Base-by-base conservation (phyloP, 2,329 filamentous ascomycete genomes). In the Alternaria longipes region DNA sequence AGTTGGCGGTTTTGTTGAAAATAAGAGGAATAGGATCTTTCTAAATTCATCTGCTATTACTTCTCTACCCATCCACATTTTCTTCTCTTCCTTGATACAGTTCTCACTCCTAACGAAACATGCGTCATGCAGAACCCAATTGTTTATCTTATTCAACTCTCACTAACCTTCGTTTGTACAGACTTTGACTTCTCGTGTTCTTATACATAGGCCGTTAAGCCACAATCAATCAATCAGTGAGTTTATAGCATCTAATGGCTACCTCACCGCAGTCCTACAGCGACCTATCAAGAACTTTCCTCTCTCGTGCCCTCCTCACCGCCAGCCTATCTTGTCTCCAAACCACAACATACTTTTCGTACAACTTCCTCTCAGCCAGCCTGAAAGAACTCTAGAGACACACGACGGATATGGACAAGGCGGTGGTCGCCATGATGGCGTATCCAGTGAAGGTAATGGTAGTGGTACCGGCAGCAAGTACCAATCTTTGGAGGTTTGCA, bases 361-460 rank as follows among this genome's bases (percentile, higher is more conserved):
- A 3, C 30, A 34, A 20, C 38, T 11, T 16, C 22, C 20, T 44
- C 53, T 38, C 52, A 53, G 4, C 46, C 41, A 44, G 20, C 18
- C 20, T 14, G 34, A 24, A 12, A 50, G 36, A 1, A 60, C 62
- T 50, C 46, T 55, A 54, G 59, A 59, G 4, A 30, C 26, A 12
- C 45, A 60, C 24, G 56, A 62, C 40, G 49, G 56, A 3, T 60
- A 62, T 32, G 36, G 47, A 41, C 54, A 62, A 14, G 59, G 54
- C 1, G 54, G 62, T 20, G 59, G 49, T 18, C 64, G 56, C 24
- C 64, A 62, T 18, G 66, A 54, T 18, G 64, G 36, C 18, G 32
- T 68, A 7, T 59, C 62, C 4, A 18, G 28, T 4, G 56, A 63
- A 18, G 57, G 57, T 11, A 24, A 32, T 11, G 20, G 12, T 44